Evolutionary conservation across 371 early-diverging fungal species (phyloP).

Genomic region (Mucor indicus): DNA sequence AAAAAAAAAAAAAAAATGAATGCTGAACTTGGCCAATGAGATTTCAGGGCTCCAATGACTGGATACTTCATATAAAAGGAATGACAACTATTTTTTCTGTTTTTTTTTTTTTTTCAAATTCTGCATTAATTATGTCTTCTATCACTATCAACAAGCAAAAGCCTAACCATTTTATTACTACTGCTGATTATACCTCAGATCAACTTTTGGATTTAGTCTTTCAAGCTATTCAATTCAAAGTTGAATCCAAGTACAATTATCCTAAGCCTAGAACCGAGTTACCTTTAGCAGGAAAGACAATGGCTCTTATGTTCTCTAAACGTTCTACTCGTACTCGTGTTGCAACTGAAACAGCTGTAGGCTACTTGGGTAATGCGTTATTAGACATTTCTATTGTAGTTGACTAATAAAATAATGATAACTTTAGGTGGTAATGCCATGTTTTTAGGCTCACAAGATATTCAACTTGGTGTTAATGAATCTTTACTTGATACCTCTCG

Average conservation of each 20-base stretch:
- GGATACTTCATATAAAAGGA: no score
- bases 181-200: slow-evolving; percentile 47
- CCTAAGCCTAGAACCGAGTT: slow-evolving; percentile 37
- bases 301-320: slow-evolving; percentile 91
- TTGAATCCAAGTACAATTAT: slow-evolving; percentile 36
- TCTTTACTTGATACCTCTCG: slow-evolving; percentile 83
- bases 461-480: slow-evolving; percentile 94
- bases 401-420: no score
- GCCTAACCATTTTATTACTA: slow-evolving; percentile 49
- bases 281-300: slow-evolving; percentile 70
- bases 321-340: slow-evolving; percentile 95
- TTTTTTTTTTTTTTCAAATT: no score
- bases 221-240: slow-evolving; percentile 42
- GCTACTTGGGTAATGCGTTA: slow-evolving; percentile 60
- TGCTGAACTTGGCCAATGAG: no score
- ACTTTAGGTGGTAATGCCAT: slow-evolving; percentile 85
- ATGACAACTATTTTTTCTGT: no score
- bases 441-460: slow-evolving; percentile 91
- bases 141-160: slow-evolving; percentile 16
- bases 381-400: background rate
- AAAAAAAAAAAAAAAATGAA: background rate
- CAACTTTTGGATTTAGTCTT: slow-evolving; percentile 42
- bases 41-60: no score
- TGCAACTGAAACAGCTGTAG: slow-evolving; percentile 89
- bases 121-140: no score